These are phyloP conservation scores for Myriosclerotinia scirpicola DNA, from an alignment of 2,329 filamentous ascomycete genomes.

Conservation along the genomic window DNA sequence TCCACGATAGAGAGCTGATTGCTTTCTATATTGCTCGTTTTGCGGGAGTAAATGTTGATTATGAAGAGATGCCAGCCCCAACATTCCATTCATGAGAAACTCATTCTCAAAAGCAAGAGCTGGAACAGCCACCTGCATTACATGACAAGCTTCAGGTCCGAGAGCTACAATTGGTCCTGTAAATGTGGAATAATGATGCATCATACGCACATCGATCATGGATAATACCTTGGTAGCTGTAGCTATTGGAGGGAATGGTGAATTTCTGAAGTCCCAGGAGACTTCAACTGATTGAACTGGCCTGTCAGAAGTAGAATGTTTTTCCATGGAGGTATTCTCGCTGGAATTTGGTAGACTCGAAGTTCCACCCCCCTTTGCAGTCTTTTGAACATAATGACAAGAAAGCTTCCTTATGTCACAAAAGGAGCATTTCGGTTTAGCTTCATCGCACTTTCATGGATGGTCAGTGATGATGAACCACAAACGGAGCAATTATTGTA, in stretches of 20 bases:
- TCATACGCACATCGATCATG: constrained; percentile 32
- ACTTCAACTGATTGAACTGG: background rate
- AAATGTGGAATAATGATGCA: constrained; percentile 37
- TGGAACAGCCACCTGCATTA: constrained; percentile 32
- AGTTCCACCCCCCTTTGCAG: background rate
- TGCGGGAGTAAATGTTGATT: constrained; percentile 30
- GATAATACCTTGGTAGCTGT: constrained; percentile 31
- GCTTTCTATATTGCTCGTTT: constrained; percentile 23
- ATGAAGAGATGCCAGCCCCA: constrained; percentile 38
- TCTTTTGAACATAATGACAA: constrained; percentile 31
- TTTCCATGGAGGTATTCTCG: background rate
- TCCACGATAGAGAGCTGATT: constrained; percentile 33
- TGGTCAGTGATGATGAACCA: background rate
- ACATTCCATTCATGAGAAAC: constrained; percentile 35
- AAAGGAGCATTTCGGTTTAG: constrained; percentile 36
- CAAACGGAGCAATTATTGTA: background rate
- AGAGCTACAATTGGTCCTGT: constrained; percentile 32
- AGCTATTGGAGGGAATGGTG: constrained; percentile 26
- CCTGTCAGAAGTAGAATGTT: background rate
- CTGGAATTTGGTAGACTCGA: background rate
- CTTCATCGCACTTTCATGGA: constrained; percentile 37
- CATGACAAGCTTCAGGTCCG: constrained; percentile 23
- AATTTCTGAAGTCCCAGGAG: constrained; percentile 21
- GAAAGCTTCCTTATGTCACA: constrained; percentile 35
- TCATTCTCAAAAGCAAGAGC: constrained; percentile 38